phyloP scores from a whole-genome alignment of 176 grass and related monocot genomes.

The Dendrocalamus sinicus region DNA sequence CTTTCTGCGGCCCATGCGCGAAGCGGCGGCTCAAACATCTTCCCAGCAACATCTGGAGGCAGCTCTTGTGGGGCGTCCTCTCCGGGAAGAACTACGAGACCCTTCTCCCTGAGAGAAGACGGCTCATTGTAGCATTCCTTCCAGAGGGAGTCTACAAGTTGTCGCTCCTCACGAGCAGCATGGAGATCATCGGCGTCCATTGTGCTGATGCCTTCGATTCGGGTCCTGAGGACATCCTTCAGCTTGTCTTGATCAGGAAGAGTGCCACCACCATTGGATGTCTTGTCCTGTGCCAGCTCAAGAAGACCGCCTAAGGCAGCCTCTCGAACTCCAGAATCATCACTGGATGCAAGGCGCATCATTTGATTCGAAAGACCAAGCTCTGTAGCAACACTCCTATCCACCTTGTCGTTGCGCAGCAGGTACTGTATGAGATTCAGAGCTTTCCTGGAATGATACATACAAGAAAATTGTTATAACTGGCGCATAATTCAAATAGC shows the following conservation, averaged over 20 bases:
- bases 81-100: slow-evolving; percentile 78
- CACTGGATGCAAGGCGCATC: slow-evolving; percentile 68
- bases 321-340: slow-evolving; percentile 67
- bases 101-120: slow-evolving; percentile 72
- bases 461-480: background rate
- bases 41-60: slow-evolving; percentile 62
- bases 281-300: slow-evolving; percentile 60
- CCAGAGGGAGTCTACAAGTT: slow-evolving; percentile 86
- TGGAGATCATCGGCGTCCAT: slow-evolving; percentile 74
- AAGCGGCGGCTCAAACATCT: slow-evolving; percentile 76
- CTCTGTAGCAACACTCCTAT: slow-evolving; percentile 54
- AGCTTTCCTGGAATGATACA: slow-evolving; percentile 69
- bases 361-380: slow-evolving; percentile 71
- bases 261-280: background rate
- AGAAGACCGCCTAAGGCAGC: slow-evolving; percentile 71
- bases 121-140: slow-evolving; percentile 77
- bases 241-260: slow-evolving; percentile 70
- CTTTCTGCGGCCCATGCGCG: slow-evolving; percentile 52
- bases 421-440: slow-evolving; percentile 72
- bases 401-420: slow-evolving; percentile 60
- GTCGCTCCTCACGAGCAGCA: slow-evolving; percentile 78
- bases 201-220: slow-evolving; percentile 63
- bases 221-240: slow-evolving; percentile 62
- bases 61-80: slow-evolving; percentile 59
- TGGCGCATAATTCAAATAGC: background rate